phyloP scores from a whole-genome alignment of 2,329 filamentous ascomycete species.

The Claviceps fusiformis region DNA sequence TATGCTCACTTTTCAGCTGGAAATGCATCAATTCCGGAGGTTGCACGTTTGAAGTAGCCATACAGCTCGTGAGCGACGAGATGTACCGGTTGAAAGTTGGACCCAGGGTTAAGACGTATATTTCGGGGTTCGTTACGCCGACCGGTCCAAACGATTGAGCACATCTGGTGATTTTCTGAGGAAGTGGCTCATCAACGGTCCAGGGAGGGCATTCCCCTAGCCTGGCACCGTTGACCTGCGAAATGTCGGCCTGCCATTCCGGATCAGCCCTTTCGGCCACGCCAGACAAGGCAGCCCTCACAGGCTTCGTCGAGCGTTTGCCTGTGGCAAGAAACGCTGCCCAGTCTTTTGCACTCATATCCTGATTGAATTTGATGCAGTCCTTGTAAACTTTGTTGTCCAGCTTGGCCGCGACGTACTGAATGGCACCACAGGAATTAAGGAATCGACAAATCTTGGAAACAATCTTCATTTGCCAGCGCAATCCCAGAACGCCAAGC shows the following conservation, averaged over 20 bases:
- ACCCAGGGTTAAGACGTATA: slow-evolving; percentile 23
- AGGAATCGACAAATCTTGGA: slow-evolving; percentile 46
- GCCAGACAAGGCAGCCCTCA: slow-evolving; percentile 12
- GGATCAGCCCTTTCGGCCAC: slow-evolving; percentile 13
- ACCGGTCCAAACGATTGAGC: slow-evolving; percentile 15
- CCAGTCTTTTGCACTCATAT: slow-evolving; percentile 44
- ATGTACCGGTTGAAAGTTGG: slow-evolving; percentile 23
- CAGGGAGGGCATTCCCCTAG: slow-evolving; percentile 16
- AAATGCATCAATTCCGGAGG: slow-evolving; percentile 19
- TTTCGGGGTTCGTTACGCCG: slow-evolving; percentile 23
- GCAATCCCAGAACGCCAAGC: slow-evolving; percentile 38
- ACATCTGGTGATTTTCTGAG: slow-evolving; percentile 17
- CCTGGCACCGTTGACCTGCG: slow-evolving; percentile 5
- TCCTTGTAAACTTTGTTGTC: slow-evolving; percentile 44
- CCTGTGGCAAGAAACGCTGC: slow-evolving; percentile 38
- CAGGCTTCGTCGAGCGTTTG: slow-evolving; percentile 18
- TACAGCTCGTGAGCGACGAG: slow-evolving; percentile 22
- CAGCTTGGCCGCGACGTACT: slow-evolving; percentile 43
- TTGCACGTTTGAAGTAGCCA: slow-evolving; percentile 19
- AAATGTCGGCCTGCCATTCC: slow-evolving; percentile 6
- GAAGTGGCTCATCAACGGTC: slow-evolving; percentile 21
- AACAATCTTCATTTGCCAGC: slow-evolving; percentile 46
- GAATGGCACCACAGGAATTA: slow-evolving; percentile 39
- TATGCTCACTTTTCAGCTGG: slow-evolving; percentile 23
- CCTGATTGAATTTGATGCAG: slow-evolving; percentile 44